These are phyloP conservation scores for Cryptosporidium muris DNA, from an alignment of 169 alveolate species.

Conservation along the genomic window DNA sequence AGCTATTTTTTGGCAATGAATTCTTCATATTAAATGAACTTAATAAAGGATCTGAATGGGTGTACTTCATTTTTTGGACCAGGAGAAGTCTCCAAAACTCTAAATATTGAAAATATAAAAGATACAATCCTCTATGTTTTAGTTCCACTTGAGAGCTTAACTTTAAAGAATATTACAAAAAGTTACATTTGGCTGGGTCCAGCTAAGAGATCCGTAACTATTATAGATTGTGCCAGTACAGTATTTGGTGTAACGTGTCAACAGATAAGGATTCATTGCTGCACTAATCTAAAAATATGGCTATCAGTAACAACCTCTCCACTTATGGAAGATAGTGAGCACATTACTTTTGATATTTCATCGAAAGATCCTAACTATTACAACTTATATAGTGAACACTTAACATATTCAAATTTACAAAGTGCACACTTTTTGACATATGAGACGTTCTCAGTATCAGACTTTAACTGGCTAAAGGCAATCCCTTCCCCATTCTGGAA, in stretches of 20 bases:
- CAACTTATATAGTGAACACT: slow-evolving; percentile 1
- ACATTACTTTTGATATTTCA: slow-evolving; percentile 29
- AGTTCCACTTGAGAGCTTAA: slow-evolving; percentile 1
- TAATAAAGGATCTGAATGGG: too few species aligned
- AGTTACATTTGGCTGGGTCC: slow-evolving; percentile 46
- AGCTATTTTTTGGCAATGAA: too few species aligned
- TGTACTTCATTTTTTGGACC: too few species aligned
- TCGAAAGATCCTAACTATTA: slow-evolving; percentile 17
- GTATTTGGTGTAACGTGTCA: slow-evolving; percentile 13
- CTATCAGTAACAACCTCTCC: slow-evolving; percentile 44
- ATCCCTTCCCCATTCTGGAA: slow-evolving; percentile 61
- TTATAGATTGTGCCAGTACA: slow-evolving; percentile 18
- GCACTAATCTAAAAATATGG: slow-evolving; percentile 9
- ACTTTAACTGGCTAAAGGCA: slow-evolving; percentile 35
- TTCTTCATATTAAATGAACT: too few species aligned
- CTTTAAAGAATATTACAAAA: slow-evolving; percentile 7
- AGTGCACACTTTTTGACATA: background rate
- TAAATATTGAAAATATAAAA: slow-evolving; percentile 10
- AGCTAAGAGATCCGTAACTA: slow-evolving; percentile 14
- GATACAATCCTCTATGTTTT: slow-evolving; percentile 21
- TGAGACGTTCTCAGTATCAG: slow-evolving; percentile 24
- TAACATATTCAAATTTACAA: slow-evolving; percentile 1
- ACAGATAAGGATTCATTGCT: slow-evolving; percentile 48
- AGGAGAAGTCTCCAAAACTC: slow-evolving; percentile 22
- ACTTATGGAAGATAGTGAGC: slow-evolving; percentile 13